Percentiles rank a stretch among this genome's conserved stretches.
Conservation (phyloP, 2,329 filamentous ascomycete genomes). For the Lasiodiplodia hormozganensis region DNA sequence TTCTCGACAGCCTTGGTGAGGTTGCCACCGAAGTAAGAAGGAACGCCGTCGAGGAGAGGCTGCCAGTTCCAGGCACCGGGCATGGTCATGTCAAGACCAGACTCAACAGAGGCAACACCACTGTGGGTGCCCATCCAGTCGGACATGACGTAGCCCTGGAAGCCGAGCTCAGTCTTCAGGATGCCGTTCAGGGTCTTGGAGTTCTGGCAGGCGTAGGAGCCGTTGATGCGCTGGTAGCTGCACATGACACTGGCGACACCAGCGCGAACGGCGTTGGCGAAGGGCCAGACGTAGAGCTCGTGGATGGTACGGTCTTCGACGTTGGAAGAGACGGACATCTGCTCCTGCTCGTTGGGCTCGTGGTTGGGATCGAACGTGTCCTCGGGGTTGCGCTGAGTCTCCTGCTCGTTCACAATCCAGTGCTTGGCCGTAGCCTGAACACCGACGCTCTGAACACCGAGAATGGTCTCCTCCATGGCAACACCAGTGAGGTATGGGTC, state of each 20-base stretch:
- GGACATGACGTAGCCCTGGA: slow-evolving; percentile 39
- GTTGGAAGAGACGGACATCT: slow-evolving; percentile 57
- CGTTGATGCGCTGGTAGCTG: slow-evolving; percentile 47
- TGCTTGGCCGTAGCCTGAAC: slow-evolving; percentile 54
- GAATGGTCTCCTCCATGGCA: slow-evolving; percentile 52
- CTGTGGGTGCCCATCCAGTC: slow-evolving; percentile 40
- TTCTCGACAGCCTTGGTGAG: slow-evolving; percentile 50
- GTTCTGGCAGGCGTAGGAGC: slow-evolving; percentile 55
- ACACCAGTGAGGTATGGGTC: slow-evolving; percentile 58
- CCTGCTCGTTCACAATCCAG: slow-evolving; percentile 72
- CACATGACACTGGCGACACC: slow-evolving; percentile 64
- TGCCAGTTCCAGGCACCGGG: slow-evolving; percentile 34
- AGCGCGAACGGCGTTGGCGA: slow-evolving; percentile 73
- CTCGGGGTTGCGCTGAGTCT: slow-evolving; percentile 59
- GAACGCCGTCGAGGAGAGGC: slow-evolving; percentile 59
- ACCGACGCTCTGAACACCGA: slow-evolving; percentile 53
- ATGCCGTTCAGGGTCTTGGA: slow-evolving; percentile 54
- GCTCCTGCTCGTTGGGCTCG: slow-evolving; percentile 39
- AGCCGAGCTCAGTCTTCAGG: slow-evolving; percentile 57
- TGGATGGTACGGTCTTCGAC: slow-evolving; percentile 77
- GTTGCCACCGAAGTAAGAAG: slow-evolving; percentile 36
- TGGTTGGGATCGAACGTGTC: slow-evolving; percentile 57
- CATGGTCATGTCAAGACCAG: slow-evolving; percentile 36
- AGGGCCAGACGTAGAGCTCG: slow-evolving; percentile 80
- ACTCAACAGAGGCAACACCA: slow-evolving; percentile 38